Base-by-base conservation (phyloP, 2,329 filamentous ascomycete genomes). In the Ciborinia camelliae region DNA sequence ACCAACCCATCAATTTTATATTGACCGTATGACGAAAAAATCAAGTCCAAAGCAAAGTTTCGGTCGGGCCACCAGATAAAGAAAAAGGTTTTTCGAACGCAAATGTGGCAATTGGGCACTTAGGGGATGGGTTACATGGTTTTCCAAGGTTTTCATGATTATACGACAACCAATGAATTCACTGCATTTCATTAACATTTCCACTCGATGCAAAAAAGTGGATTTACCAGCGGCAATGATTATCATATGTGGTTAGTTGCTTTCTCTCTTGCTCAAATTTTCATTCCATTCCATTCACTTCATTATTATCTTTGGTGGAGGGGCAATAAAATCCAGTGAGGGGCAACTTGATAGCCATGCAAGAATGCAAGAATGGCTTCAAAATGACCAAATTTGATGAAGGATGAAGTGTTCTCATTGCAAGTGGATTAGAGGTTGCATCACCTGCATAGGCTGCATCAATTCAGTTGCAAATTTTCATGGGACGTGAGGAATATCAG, bases 341-440 rank as follows among this genome's bases (percentile, higher is more conserved):
- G 54, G 54, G 54, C 54, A 58, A 58, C 51, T 54, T 18, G 26
- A 43, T 51, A 28, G 12, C 43, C 43, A 45, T 39, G 51, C 51
- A 53, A 53, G 51, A 37, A 45, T 39, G 51, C 51, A 53, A 53
- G 51, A 37, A 37, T n/a, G 39, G 55, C 28, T 23, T 32, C 30
- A 35, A 35, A 45, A 26, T 26, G 28, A 15, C 30, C 51, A 35
- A 53, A n/a, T 43, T 43, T 43, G 55, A 59, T 59, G 55, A 59
- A 59, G 55, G 55, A 59, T 59, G 55, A 59, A 59, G 55, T 59
- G 41, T 59, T 59, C 41, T 59, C 10, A 18, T 30, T 20, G 35
- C 28, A 26, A 48, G 55, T 59, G 55, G 55, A 45, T 59, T 35
- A 9, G 10, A 23, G 28, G 28, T 47, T 59, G 39, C 41, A 59